Evolutionary conservation across 768 basidiomycete species (phyloP).

Genomic region (Melanogaster broomeanus): DNA sequence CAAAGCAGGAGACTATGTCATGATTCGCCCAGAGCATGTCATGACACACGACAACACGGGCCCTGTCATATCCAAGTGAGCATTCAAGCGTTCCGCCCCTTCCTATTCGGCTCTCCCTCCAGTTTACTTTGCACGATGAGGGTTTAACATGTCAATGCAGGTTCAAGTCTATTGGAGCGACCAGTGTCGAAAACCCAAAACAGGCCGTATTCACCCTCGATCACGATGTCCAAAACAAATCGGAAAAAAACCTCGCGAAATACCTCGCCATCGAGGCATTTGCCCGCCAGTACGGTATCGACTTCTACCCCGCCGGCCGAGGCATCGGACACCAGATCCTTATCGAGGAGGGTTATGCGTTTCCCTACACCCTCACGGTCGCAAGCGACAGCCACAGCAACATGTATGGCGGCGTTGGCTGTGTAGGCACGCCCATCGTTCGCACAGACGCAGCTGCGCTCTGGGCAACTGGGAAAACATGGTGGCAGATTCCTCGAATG

Average conservation of each 20-base stretch:
- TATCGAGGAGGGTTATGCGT: conserved; percentile 98
- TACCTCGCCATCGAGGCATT: conserved; percentile 92
- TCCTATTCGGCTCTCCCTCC: conserved; percentile 5
- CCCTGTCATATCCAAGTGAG: conserved; percentile 95
- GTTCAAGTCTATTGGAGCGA: conserved; percentile 94
- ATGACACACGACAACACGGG: conserved; percentile 99
- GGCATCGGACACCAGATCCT: conserved; percentile 98
- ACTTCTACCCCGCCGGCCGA: conserved; percentile 97
- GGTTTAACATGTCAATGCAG: conserved; percentile 39
- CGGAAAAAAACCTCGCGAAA: conserved; percentile 86
- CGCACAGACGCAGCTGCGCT: conserved; percentile 93
- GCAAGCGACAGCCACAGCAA: conserved; percentile 97
- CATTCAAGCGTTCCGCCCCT: background rate
- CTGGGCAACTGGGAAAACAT: conserved; percentile 98
- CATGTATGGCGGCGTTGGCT: conserved; percentile 98
- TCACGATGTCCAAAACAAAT: conserved; percentile 97
- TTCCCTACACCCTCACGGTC: conserved; percentile 93
- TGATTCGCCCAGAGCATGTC: conserved; percentile 98
- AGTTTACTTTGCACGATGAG: background rate
- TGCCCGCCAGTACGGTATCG: conserved; percentile 79
- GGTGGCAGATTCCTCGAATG: conserved; percentile 99
- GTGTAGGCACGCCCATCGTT: conserved; percentile 96
- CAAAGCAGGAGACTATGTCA: conserved; percentile 97
- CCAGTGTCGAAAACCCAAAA: conserved; percentile 70
- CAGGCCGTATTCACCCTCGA: conserved; percentile 97